Base-by-base conservation (phyloP, 1,284 basidiomycete species). In the Cryptococcus sp. region DNA sequence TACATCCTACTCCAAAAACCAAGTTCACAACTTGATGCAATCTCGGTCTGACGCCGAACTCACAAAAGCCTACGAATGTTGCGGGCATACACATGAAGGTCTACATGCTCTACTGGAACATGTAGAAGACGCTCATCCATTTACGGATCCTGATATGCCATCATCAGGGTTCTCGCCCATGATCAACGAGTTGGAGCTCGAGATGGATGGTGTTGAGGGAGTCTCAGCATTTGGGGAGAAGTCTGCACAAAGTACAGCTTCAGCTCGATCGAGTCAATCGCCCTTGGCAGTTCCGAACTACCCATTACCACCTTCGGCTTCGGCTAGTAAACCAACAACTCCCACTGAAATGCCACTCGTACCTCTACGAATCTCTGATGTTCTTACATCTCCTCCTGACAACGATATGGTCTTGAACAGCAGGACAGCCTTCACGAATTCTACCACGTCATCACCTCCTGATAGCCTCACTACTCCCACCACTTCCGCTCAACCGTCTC, bases 81-180 rank as follows among this genome's bases (percentile, higher is more conserved):
- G 73, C 43, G 66, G 66, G 6, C 58, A 59, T 34, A 63, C 60
- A 7, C 68, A 69, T 55, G 57, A 56, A 11, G 71, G 71, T 3
- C 56, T 75, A n/a, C 73, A 75, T 51, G 70, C 64, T 6, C 55
- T 75, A 14, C 56, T 74, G 36, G 73, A 75, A 55, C 73, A 75
- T 47, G 71, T 75, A 38, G 73, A 75, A 53, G 73, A 75, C 47
- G 63, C 64, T 38, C 73, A 74, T 55, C 71, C 71, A 10, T 69
- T 67, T 59, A 50, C 57, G 4, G 71, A 71, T 31, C 55, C 65
- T 1, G 66, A 67, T 53, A 62, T 59, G 41, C 14, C 44, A 10
- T 13, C 36, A 8, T 46, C 48, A 3, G 60, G 60, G 6, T 74
- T 73, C 56, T 72, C 72, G 7, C 72, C 72, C 1, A 64, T 72